phyloP scores from a whole-genome alignment of 1,139 yeast genomes.

The Magnusiomyces paraingens region DNA sequence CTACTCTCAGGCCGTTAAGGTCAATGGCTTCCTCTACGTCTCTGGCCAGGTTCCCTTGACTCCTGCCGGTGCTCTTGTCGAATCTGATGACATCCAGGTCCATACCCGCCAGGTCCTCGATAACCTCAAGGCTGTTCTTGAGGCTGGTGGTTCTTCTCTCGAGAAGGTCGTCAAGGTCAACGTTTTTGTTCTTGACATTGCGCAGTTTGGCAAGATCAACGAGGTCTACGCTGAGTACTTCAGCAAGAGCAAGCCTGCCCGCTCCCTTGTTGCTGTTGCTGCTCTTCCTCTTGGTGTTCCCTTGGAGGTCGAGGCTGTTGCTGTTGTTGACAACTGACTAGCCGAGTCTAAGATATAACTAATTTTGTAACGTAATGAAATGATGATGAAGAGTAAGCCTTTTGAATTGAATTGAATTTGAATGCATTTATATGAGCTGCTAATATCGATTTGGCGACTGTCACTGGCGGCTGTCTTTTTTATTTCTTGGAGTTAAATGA shows the following conservation, averaged over 20 bases:
- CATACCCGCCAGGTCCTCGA: slow-evolving; percentile 81
- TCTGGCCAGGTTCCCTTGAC: slow-evolving; percentile 96
- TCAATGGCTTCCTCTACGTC: slow-evolving; percentile 71
- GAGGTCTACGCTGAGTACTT: slow-evolving; percentile 77
- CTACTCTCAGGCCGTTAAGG: slow-evolving; percentile 89
- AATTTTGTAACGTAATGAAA: no score
- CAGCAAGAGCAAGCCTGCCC: slow-evolving; percentile 80
- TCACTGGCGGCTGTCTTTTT: neutral
- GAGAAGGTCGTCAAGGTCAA: slow-evolving; percentile 80
- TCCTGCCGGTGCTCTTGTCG: slow-evolving; percentile 64
- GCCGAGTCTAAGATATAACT: neutral
- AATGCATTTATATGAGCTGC: neutral
- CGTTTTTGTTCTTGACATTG: slow-evolving; percentile 83
- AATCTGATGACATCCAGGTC: slow-evolving; percentile 58
- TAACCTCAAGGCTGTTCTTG: slow-evolving; percentile 68
- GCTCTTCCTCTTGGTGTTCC: slow-evolving; percentile 79
- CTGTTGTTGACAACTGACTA: slow-evolving; percentile 43
- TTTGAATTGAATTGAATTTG: neutral
- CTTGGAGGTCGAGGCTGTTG: slow-evolving; percentile 67
- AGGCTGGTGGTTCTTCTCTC: slow-evolving; percentile 76
- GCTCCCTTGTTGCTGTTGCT: slow-evolving; percentile 91
- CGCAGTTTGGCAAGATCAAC: slow-evolving; percentile 74
- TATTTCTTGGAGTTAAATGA: neutral
- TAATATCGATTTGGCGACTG: neutral
- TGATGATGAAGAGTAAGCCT: neutral